phyloP scores from a whole-genome alignment of 192 early-diverging fungal genomes.

The Gamsiella multidivaricata region DNA sequence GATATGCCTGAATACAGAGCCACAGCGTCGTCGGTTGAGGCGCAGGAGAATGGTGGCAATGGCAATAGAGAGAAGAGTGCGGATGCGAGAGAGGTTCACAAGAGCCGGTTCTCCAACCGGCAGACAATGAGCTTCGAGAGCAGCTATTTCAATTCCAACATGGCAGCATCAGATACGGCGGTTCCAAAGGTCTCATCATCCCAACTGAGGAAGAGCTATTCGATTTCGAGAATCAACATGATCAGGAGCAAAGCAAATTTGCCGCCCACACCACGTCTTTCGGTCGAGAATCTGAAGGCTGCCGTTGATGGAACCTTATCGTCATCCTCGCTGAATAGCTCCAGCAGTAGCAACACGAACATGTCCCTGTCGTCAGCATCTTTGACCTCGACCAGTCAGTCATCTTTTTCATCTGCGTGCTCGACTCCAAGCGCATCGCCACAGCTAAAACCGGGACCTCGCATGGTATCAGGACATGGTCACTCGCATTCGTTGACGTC shows the following conservation, averaged over 20 bases:
- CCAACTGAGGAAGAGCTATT: constrained; percentile 11
- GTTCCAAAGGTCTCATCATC: not conserved
- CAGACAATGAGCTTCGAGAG: constrained; percentile 47
- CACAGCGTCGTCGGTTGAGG: constrained; percentile 3
- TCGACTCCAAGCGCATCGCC: constrained; percentile 31
- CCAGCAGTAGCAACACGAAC: no score
- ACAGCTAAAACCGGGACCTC: not conserved
- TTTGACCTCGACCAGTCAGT: not conserved
- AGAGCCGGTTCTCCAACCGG: constrained; percentile 21
- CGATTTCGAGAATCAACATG: not conserved
- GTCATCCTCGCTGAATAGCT: not conserved
- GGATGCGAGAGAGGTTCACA: constrained; percentile 15
- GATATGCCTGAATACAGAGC: constrained; percentile 3
- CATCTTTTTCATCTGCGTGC: not conserved
- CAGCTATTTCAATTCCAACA: constrained; percentile 3
- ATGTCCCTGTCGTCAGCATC: not conserved
- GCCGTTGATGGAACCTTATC: not conserved
- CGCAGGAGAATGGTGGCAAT: no score
- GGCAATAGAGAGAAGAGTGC: not conserved
- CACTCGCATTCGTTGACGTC: constrained; percentile 22
- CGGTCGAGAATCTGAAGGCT: constrained; percentile 1
- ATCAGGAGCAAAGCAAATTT: not conserved
- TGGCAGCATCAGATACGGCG: not conserved
- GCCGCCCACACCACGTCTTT: constrained; percentile 11
- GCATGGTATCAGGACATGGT: constrained; percentile 8